Percentiles rank a stretch among this genome's conserved stretches.
These are phyloP conservation scores for Paramecium tetraurelia DNA, from an alignment of 73 alveolate species.

Conservation along the genomic window DNA sequence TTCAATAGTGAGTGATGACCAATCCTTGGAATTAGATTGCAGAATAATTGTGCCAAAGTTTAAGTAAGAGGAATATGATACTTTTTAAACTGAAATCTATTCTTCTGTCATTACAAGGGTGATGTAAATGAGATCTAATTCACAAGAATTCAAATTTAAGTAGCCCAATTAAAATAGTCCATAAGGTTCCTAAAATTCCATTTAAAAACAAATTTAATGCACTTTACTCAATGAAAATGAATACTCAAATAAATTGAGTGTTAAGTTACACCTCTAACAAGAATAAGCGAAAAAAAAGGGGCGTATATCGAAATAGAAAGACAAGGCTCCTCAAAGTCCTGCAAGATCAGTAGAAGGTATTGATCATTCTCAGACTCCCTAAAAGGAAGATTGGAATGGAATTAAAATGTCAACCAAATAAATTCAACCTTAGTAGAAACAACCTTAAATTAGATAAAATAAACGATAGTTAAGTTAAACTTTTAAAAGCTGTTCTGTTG, in stretches of 20 bases:
- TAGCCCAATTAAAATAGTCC: not conserved
- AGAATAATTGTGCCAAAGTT: not conserved
- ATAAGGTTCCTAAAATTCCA: not conserved
- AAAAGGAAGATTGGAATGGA: not conserved
- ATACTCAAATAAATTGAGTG: not conserved
- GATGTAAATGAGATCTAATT: not conserved
- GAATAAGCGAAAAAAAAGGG: not conserved
- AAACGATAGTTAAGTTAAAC: not conserved
- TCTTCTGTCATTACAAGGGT: not conserved
- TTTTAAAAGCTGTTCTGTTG: not conserved
- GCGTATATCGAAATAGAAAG: not conserved
- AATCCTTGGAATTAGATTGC: not conserved
- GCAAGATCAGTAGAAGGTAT: not conserved
- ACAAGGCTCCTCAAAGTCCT: not conserved
- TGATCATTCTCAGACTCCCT: not conserved
- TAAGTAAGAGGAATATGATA: not conserved
- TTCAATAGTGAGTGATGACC: not conserved
- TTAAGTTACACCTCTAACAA: not conserved
- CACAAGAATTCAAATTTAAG: not conserved
- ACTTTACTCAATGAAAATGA: not conserved
- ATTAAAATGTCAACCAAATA: not conserved
- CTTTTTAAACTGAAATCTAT: not conserved
- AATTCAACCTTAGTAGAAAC: not conserved
- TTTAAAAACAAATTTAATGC: not conserved
- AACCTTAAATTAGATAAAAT: not conserved